Percentiles rank a stretch among this genome's conserved stretches.
These are phyloP conservation scores for Pulveroboletus ravenelii DNA, from an alignment of 768 basidiomycete species.

Conservation along the genomic window DNA sequence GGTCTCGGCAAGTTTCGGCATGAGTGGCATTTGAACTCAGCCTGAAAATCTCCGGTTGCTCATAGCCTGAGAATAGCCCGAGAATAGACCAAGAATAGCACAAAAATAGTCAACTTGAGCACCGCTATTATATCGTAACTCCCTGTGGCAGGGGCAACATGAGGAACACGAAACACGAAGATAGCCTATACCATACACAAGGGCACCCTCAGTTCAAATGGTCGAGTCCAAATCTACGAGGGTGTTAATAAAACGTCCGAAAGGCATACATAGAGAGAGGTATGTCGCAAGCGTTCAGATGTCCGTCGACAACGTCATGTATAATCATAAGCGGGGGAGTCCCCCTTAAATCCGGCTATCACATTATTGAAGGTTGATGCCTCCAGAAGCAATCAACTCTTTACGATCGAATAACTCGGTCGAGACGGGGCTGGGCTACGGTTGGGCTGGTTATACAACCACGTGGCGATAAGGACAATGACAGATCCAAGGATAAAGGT, in stretches of 20 bases:
- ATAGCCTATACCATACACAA: constrained; percentile 20
- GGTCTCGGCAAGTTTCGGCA: no score
- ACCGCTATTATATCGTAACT: constrained; percentile 28
- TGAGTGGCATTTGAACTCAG: no score
- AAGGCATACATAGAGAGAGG: constrained; percentile 14
- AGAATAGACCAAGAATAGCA: no score
- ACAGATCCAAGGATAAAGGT: constrained; percentile 82
- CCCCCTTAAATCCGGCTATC: neutral
- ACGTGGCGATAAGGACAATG: constrained; percentile 84
- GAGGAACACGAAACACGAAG: constrained; percentile 6
- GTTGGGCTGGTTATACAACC: constrained; percentile 78
- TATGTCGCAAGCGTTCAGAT: constrained; percentile 18
- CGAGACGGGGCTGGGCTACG: constrained; percentile 32
- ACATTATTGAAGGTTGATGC: neutral
- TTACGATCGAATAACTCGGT: constrained; percentile 25
- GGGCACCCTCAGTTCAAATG: constrained; percentile 18
- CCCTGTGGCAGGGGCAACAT: constrained; percentile 9
- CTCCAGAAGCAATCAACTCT: constrained; percentile 14
- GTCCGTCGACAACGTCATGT: constrained; percentile 1
- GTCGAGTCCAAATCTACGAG: constrained; percentile 27
- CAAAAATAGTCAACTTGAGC: no score
- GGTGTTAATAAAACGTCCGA: constrained; percentile 21
- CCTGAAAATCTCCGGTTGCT: no score
- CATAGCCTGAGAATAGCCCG: no score
- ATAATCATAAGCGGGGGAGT: constrained; percentile 1